Base-by-base conservation (phyloP, 345 rosid genomes). In the Corchorus capsularis region DNA sequence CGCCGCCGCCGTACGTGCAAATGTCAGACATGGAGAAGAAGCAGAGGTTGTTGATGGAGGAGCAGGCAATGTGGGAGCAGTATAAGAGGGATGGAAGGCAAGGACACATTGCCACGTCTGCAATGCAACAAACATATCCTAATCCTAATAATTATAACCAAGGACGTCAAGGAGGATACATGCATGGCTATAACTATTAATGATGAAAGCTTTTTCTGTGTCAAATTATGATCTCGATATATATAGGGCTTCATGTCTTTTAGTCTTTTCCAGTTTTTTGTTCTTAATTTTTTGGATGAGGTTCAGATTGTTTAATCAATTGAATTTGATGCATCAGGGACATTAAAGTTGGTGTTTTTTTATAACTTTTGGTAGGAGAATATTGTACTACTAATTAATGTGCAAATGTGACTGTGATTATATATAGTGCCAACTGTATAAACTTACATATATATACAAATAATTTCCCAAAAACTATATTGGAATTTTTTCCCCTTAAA, bases 21-120 rank as follows among this genome's bases (percentile, higher is more conserved):
- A 85, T 91, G 86, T 83, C 90, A 3, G 93, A 87, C 63, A 53
- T 89, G 74, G 94, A 85, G 80, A 87, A 83, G 84, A 89, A 87
- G 75, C 93, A 87, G 72, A 81, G 75, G 77, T 59, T 86, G 45
- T 69, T 89, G 79, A 57, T 72, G 50, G 90, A 89, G 32, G 91
- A 91, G 75, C 90, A 86, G 75, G 41, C 81, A 7, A 79, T 87
- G 87, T 91, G 91, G 91, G 88, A 83, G 63, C 88, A 86, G 41
- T 89, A 86, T 62, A 76, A 81, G 20, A 82, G 78, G 17, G 71
- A 81, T 73, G 89, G 94, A 46, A 78, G 85, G 85, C 89, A 76
- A 78, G 94, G 92, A 22, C 87, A 87, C 47, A 53, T 78, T 27
- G 27, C 27, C 27, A 27, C 27, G 27, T 27, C 27, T 27, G 27